Evolutionary conservation across 805 yeast species (phyloP).

Genomic region (Citeromyces matritensis): DNA sequence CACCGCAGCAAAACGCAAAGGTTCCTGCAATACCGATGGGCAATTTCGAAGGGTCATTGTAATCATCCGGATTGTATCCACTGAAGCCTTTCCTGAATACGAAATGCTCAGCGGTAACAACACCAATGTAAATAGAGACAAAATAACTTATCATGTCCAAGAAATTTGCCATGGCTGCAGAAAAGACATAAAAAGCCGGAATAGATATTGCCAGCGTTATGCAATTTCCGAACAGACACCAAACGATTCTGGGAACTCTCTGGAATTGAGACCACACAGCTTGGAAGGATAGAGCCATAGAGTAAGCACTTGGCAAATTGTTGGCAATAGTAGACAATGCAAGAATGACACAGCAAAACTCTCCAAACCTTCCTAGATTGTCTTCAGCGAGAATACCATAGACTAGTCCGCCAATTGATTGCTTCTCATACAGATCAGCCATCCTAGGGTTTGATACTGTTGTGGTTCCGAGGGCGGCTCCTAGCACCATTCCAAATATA

Average conservation of each 20-base stretch:
- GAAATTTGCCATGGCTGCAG: conserved; percentile 62
- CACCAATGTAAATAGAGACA: conserved; percentile 70
- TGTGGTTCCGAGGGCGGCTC: conserved; percentile 78
- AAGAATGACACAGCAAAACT: conserved; percentile 74
- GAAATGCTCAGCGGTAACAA: conserved; percentile 71
- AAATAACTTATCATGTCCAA: conserved; percentile 90
- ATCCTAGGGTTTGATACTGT: conserved; percentile 28
- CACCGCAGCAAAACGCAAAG: conserved; percentile 72
- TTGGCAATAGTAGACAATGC: conserved; percentile 85
- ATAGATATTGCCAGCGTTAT: conserved; percentile 76
- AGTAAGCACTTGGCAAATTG: conserved; percentile 90
- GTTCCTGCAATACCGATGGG: conserved; percentile 75
- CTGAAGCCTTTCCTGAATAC: conserved; percentile 51
- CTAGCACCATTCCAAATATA: conserved; percentile 59
- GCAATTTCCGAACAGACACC: conserved; percentile 69
- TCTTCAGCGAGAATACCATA: conserved; percentile 65
- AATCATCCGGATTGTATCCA: conserved; percentile 38
- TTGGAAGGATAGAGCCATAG: conserved; percentile 79
- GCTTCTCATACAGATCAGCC: conserved; percentile 29
- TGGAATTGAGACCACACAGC: conserved; percentile 65
- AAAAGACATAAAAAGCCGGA: conserved; percentile 72
- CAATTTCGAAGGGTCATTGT: conserved; percentile 37
- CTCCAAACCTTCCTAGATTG: conserved; percentile 79
- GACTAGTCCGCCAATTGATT: conserved; percentile 71
- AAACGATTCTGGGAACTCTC: conserved; percentile 65